Conservation (phyloP, 1,284 basidiomycete species). For the Malassezia sp. region DNA sequence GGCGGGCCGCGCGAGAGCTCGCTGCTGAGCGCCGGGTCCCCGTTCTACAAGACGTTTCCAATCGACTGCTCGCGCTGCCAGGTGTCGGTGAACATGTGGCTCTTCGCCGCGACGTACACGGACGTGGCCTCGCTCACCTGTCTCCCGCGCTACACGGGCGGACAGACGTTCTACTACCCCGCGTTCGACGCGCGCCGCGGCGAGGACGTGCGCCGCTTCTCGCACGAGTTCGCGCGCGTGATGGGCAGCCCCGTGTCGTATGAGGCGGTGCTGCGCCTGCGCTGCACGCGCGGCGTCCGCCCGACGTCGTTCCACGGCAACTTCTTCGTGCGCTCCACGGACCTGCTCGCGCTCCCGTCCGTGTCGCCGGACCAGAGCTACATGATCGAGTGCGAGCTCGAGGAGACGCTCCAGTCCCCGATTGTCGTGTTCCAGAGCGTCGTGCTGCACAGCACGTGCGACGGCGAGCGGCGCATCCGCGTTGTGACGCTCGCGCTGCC, state of each 20-base stretch:
- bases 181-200: conserved; percentile 87
- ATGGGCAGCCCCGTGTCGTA: conserved; percentile 87
- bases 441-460: conserved; percentile 88
- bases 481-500: conserved; percentile 87
- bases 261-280: conserved; percentile 93
- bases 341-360: conserved; percentile 87
- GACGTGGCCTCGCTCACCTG: conserved; percentile 87
- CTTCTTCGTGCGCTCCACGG: conserved; percentile 97
- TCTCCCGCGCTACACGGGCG: conserved; percentile 92
- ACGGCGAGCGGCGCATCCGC: conserved; percentile 88
- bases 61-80: conserved; percentile 96
- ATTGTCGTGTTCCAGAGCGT: conserved; percentile 95
- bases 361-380: conserved; percentile 95
- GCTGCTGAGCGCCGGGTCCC: conserved; percentile 53
- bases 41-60: conserved; percentile 97
- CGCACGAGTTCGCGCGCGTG: conserved; percentile 88
- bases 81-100: conserved; percentile 98
- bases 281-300: conserved; percentile 69
- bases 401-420: conserved; percentile 81
- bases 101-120: conserved; percentile 83
- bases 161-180: conserved; percentile 96
- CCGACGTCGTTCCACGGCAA: conserved; percentile 99
- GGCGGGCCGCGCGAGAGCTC: conserved; percentile 72
- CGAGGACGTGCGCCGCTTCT: conserved; percentile 95
- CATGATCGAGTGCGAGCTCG: conserved; percentile 90